Percentiles rank a stretch among this genome's conserved stretches.
phyloP scores from a whole-genome alignment of 2,329 filamentous ascomycete species.

The Onygenales sp. region DNA sequence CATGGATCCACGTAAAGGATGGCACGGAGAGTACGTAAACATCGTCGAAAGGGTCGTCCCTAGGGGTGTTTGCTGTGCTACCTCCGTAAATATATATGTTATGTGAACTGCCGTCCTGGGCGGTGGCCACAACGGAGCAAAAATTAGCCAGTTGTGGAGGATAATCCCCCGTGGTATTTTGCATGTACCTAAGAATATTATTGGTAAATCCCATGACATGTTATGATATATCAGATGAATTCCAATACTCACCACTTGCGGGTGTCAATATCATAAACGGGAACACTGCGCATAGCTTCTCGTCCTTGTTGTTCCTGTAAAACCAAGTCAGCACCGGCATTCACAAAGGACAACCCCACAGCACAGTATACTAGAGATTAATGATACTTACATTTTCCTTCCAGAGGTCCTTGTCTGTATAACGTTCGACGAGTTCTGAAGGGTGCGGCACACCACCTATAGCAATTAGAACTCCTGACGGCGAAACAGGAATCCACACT shows the following conservation, averaged over 20 bases:
- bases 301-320: slow-evolving; percentile 17
- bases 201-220: not conserved
- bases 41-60: slow-evolving; percentile 23
- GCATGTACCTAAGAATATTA: slow-evolving; percentile 24
- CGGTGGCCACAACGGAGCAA: slow-evolving; percentile 31
- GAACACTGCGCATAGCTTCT: slow-evolving; percentile 27
- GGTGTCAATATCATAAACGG: slow-evolving; percentile 27
- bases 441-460: slow-evolving; percentile 29
- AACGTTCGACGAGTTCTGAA: slow-evolving; percentile 11
- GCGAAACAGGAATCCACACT: slow-evolving; percentile 47
- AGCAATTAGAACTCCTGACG: slow-evolving; percentile 27
- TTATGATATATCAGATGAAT: not conserved
- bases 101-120: slow-evolving; percentile 27
- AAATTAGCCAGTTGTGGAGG: slow-evolving; percentile 29
- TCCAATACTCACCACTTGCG: slow-evolving; percentile 16
- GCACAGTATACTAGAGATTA: not conserved
- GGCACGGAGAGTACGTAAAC: slow-evolving; percentile 27
- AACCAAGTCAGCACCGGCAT: slow-evolving; percentile 2
- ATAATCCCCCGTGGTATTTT: slow-evolving; percentile 30
- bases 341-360: too few species aligned
- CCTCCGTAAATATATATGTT: slow-evolving; percentile 28
- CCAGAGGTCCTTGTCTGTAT: too few species aligned
- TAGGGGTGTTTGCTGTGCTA: too few species aligned
- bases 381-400: slow-evolving; percentile 12
- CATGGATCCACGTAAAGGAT: slow-evolving; percentile 25